These are phyloP conservation scores for Pichia sp. DNA, from an alignment of 1,139 yeast genomes.

Conservation along the genomic window DNA sequence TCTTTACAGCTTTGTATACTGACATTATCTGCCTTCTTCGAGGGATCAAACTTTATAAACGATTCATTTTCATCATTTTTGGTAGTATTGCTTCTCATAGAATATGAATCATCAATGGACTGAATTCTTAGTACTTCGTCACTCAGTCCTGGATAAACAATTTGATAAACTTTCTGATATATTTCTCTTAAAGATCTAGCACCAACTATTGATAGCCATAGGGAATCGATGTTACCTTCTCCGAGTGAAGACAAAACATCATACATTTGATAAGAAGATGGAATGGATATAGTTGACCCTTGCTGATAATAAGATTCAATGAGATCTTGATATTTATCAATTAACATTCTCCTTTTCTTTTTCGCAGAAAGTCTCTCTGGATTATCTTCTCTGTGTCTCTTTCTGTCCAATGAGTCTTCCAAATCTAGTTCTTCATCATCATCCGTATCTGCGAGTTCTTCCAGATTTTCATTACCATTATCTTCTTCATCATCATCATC, in stretches of 20 bases:
- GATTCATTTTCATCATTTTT: neutral
- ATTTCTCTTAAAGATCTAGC: slow-evolving; percentile 72
- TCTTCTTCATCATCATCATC: slow-evolving; percentile 24
- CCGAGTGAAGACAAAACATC: slow-evolving; percentile 74
- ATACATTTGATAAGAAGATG: slow-evolving; percentile 74
- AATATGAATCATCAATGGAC: slow-evolving; percentile 12
- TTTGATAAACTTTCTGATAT: slow-evolving; percentile 70
- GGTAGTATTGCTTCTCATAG: slow-evolving; percentile 1
- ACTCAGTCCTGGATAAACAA: slow-evolving; percentile 61
- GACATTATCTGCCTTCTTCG: slow-evolving; percentile 56
- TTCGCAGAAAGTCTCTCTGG: slow-evolving; percentile 24
- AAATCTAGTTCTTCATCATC: slow-evolving; percentile 28
- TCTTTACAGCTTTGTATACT: slow-evolving; percentile 68
- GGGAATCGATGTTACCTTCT: slow-evolving; percentile 56
- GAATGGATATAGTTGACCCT: slow-evolving; percentile 72
- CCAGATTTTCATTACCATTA: slow-evolving; percentile 17
- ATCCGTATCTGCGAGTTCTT: slow-evolving; percentile 27
- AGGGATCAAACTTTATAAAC: slow-evolving; percentile 18
- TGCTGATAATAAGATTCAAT: slow-evolving; percentile 69
- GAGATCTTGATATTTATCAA: slow-evolving; percentile 41
- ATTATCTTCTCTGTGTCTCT: slow-evolving; percentile 8
- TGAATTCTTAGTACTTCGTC: slow-evolving; percentile 76
- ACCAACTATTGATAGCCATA: slow-evolving; percentile 90
- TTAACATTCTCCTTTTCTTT: slow-evolving; percentile 30
- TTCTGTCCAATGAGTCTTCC: slow-evolving; percentile 26